Percentiles rank a stretch among this genome's conserved stretches.
Conservation (phyloP, 108 stramenopile genomes). For the Aureococcus anophagefferens region DNA sequence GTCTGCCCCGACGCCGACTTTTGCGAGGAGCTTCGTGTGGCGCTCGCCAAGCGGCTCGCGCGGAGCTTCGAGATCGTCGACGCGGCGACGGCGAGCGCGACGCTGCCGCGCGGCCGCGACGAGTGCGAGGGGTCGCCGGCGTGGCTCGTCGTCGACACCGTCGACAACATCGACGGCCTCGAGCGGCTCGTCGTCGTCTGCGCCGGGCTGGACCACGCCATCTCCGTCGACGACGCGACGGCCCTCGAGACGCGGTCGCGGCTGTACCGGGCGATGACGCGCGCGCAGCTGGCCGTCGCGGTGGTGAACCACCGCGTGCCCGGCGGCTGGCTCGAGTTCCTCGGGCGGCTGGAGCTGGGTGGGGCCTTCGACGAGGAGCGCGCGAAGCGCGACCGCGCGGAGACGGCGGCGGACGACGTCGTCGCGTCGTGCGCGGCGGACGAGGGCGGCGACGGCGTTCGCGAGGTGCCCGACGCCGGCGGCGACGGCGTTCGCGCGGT, state of each 20-base stretch:
- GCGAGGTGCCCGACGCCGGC: too few relatives aligned
- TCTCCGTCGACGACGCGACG: not conserved
- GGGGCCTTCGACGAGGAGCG: too few relatives aligned
- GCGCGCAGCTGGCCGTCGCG: not conserved
- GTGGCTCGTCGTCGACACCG: not conserved
- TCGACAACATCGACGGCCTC: not conserved
- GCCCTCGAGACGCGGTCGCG: not conserved
- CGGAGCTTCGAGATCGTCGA: not conserved
- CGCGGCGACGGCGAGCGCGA: not conserved
- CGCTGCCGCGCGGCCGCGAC: not conserved
- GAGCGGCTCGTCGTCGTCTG: not conserved
- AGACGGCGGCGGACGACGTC: too few relatives aligned
- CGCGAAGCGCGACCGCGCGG: too few relatives aligned
- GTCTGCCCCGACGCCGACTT: not conserved
- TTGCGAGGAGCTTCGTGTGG: not conserved
- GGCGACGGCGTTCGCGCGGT: too few relatives aligned
- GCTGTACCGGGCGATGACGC: not conserved
- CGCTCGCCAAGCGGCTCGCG: too few relatives aligned
- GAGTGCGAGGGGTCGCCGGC: not conserved
- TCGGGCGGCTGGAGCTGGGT: not conserved
- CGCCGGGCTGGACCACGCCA: not conserved
- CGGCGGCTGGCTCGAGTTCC: slow-evolving; percentile 1
- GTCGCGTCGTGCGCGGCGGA: too few relatives aligned
- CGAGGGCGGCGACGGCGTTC: too few relatives aligned
- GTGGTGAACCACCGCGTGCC: not conserved